phyloP scores from a whole-genome alignment of 2,329 filamentous ascomycete genomes.

The Clarireedia monteithiana region DNA sequence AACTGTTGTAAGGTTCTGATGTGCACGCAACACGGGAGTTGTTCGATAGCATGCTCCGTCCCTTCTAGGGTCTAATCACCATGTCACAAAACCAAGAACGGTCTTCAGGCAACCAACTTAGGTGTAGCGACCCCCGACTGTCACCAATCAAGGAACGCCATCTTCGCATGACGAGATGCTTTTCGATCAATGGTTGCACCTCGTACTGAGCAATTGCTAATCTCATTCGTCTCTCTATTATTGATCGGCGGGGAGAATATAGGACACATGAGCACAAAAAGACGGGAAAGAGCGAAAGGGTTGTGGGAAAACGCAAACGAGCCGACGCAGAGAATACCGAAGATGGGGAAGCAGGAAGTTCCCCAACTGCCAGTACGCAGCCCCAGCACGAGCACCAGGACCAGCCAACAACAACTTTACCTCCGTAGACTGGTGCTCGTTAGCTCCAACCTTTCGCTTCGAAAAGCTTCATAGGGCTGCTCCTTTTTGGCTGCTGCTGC shows the following conservation, averaged over 20 bases:
- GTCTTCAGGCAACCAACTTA: slow-evolving; percentile 8
- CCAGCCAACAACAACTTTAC: background rate
- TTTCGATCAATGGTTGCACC: too few relatives aligned
- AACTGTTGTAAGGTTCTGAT: background rate
- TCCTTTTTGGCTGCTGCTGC: too few relatives aligned
- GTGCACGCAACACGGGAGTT: background rate
- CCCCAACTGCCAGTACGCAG: background rate
- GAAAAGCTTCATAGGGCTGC: too few relatives aligned
- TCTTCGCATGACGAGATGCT: background rate
- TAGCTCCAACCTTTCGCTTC: too few relatives aligned
- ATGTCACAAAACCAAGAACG: background rate
- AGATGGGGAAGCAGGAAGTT: background rate
- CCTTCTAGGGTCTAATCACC: background rate
- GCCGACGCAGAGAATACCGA: background rate
- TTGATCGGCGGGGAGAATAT: too few relatives aligned
- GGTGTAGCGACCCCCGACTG: background rate
- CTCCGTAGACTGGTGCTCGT: background rate
- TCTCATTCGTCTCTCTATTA: too few relatives aligned
- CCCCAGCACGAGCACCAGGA: background rate
- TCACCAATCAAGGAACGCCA: background rate
- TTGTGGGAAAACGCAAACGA: background rate
- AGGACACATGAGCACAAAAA: too few relatives aligned
- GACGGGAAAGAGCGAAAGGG: too few relatives aligned
- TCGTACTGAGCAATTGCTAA: too few relatives aligned
- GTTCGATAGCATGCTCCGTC: background rate